Percentiles rank a stretch among this genome's conserved stretches.
These are phyloP conservation scores for Chytridium lagenaria DNA, from an alignment of 371 early-diverging fungal genomes.

Conservation along the genomic window DNA sequence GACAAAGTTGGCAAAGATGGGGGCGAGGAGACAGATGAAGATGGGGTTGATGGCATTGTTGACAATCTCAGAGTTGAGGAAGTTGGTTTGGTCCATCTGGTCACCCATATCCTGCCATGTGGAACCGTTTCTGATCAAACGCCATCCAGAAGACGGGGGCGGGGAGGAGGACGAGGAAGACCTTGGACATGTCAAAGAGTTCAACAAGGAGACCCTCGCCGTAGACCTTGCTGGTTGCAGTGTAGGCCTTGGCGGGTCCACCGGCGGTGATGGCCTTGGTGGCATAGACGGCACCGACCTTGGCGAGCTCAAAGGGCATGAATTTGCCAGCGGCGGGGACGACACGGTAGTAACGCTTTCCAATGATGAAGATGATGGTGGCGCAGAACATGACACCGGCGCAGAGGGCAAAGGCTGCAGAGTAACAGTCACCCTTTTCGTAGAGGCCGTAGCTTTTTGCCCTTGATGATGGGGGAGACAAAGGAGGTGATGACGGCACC, in stretches of 20 bases:
- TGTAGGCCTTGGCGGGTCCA: conserved; percentile 28
- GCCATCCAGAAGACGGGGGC: conserved; percentile 65
- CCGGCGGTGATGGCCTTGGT: conserved; percentile 25
- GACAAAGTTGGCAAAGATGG: conserved; percentile 58
- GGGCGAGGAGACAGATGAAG: conserved; percentile 64
- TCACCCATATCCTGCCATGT: conserved; percentile 61
- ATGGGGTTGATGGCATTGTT: conserved; percentile 54
- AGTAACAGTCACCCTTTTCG: conserved; percentile 40
- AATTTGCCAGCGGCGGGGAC: conserved; percentile 63
- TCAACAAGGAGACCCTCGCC: conserved; percentile 56
- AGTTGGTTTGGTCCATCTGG: conserved; percentile 44
- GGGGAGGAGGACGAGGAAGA: conserved; percentile 55
- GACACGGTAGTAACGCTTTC: conserved; percentile 60
- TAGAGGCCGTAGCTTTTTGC: conserved; percentile 21
- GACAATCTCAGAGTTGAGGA: conserved; percentile 34
- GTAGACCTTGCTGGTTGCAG: conserved; percentile 44
- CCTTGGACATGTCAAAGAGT: conserved; percentile 52
- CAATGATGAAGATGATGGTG: conserved; percentile 53
- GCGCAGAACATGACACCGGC: conserved; percentile 53
- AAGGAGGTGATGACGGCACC: conserved; percentile 45
- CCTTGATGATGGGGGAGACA: conserved; percentile 42
- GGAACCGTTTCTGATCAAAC: conserved; percentile 62
- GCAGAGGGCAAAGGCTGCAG: conserved; percentile 44
- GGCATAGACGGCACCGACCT: conserved; percentile 33
- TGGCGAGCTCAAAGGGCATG: conserved; percentile 53